These are phyloP conservation scores for Backusella tarrabulga DNA, from an alignment of 192 early-diverging fungal genomes.

Conservation along the genomic window DNA sequence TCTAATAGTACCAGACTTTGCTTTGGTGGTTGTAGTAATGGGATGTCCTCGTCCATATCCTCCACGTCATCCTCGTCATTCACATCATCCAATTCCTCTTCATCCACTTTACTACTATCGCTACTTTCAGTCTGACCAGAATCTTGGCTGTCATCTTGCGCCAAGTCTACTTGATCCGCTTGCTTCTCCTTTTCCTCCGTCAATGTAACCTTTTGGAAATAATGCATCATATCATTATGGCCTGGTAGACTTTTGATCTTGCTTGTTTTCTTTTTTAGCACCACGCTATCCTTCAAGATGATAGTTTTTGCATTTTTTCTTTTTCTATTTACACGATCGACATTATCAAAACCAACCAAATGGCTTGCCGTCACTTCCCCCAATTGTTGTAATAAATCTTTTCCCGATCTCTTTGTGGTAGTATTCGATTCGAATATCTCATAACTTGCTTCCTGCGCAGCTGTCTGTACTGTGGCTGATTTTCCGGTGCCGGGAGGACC, in stretches of 20 bases:
- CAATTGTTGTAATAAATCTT: slow-evolving; percentile 61
- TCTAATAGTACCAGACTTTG: slow-evolving; percentile 81
- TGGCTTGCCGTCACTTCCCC: slow-evolving; percentile 78
- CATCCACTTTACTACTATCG: background rate
- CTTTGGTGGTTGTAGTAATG: slow-evolving; percentile 23
- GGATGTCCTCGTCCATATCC: background rate
- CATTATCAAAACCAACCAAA: slow-evolving; percentile 51
- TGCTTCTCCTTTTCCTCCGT: background rate
- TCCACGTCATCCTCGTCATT: background rate
- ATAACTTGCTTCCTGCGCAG: slow-evolving; percentile 70
- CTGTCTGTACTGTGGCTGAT: slow-evolving; percentile 69
- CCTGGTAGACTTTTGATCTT: background rate
- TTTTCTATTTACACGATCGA: background rate
- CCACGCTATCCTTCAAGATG: background rate
- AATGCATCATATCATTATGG: slow-evolving; percentile 8
- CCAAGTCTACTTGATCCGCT: background rate
- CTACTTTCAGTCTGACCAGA: background rate
- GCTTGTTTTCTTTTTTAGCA: background rate
- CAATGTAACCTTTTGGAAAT: background rate
- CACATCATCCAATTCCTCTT: background rate
- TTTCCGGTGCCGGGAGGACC: slow-evolving; percentile 74
- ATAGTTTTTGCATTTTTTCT: background rate
- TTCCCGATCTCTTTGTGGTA: slow-evolving; percentile 63
- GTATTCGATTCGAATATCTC: slow-evolving; percentile 77
- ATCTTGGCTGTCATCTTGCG: background rate